Evolutionary conservation across 31 red algal genomes (phyloP).

Genomic region (Porphyra umbilicalis): DNA sequence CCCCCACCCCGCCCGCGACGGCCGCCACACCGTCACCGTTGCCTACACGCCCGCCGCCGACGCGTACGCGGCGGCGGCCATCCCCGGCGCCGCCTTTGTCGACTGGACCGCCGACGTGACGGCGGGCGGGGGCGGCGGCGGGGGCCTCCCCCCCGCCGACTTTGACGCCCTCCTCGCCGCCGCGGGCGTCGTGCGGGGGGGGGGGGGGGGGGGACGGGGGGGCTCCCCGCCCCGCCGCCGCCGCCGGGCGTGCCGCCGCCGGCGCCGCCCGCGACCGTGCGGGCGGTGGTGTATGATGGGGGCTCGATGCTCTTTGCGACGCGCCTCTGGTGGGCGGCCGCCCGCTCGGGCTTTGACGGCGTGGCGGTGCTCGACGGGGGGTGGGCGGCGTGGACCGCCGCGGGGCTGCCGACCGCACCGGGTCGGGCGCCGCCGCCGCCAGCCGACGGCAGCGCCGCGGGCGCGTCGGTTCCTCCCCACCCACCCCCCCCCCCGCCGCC

Average conservation of each 20-base stretch:
- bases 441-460: not conserved
- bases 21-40: not conserved
- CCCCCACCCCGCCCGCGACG: not conserved
- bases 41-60: not conserved
- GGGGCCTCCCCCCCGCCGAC: not conserved
- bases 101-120: slow-evolving; percentile 14
- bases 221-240: too few relatives aligned
- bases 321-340: slow-evolving; percentile 9
- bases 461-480: not conserved
- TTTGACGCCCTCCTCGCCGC: not conserved
- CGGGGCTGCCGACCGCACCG: not conserved
- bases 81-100: not conserved
- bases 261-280: not conserved
- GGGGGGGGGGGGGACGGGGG: not conserved
- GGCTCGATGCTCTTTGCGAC: slow-evolving; percentile 23
- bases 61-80: slow-evolving; percentile 10
- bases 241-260: too few relatives aligned
- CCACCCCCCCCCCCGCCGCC: not conserved
- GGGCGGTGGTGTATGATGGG: slow-evolving; percentile 10
- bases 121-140: not conserved
- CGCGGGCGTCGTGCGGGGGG: not conserved
- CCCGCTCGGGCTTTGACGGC: not conserved
- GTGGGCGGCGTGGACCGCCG: slow-evolving; percentile 13
- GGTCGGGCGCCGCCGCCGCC: not conserved
- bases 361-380: slow-evolving; percentile 16